Conservation (phyloP, 345 rosid species). For the Eucalyptus tenuipes region DNA sequence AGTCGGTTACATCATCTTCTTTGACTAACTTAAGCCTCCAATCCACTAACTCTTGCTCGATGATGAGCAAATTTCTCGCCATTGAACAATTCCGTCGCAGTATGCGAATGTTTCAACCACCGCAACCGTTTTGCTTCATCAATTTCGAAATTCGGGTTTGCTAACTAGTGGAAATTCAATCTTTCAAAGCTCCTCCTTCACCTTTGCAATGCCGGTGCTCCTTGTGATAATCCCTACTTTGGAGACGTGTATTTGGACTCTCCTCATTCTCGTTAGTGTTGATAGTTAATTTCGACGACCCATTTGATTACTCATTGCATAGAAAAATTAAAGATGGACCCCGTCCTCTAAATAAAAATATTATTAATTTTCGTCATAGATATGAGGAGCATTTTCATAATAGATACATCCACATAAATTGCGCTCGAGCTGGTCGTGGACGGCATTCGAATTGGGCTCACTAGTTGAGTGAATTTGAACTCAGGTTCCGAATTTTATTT, state of each 20-base stretch:
- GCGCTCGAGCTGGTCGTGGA: not conserved
- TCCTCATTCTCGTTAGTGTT: not conserved
- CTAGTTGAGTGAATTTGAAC: not conserved
- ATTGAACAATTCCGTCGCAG: constrained; percentile 23
- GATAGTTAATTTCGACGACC: not conserved
- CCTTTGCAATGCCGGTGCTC: not conserved
- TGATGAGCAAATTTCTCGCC: constrained; percentile 37
- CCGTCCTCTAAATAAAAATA: not conserved
- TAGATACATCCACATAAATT: no score
- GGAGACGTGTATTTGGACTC: constrained; percentile 12
- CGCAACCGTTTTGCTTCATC: constrained; percentile 7
- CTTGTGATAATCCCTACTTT: constrained; percentile 9
- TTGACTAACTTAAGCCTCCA: constrained; percentile 16
- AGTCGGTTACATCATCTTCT: not conserved
- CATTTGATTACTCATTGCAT: not conserved
- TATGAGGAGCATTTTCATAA: no score
- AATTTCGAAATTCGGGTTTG: constrained; percentile 1
- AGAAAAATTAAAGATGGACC: no score
- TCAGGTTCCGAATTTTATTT: no score
- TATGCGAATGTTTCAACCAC: constrained; percentile 25
- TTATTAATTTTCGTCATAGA: not conserved
- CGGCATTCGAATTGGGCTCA: not conserved
- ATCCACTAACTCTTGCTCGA: constrained; percentile 34
- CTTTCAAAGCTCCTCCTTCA: constrained; percentile 11
- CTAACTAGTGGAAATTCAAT: not conserved